Percentiles rank a stretch among this genome's conserved stretches.
phyloP scores from a whole-genome alignment of 768 basidiomycete species.

The Pisolithus tinctorius region DNA sequence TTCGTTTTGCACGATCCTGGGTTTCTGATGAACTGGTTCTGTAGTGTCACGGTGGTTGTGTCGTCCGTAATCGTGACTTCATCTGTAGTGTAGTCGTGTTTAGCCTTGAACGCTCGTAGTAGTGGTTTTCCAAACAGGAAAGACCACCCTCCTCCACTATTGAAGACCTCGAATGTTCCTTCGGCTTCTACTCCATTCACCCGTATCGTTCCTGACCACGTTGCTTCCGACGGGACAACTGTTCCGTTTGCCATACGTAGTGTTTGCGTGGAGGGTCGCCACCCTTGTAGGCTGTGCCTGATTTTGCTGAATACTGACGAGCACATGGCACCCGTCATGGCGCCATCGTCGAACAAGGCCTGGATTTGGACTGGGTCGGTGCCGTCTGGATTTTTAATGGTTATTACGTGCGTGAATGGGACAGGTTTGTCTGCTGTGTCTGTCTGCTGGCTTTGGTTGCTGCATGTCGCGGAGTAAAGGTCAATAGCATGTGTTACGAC shows the following conservation, averaged over 20 bases:
- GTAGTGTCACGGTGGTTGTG: not conserved
- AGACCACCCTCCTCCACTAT: conserved; percentile 22
- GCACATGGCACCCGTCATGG: not conserved
- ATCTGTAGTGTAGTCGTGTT: conserved; percentile 22
- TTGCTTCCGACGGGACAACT: conserved; percentile 1
- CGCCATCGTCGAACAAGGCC: not conserved
- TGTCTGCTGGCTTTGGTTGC: not conserved
- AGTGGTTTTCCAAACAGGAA: conserved; percentile 26
- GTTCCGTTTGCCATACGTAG: conserved; percentile 30
- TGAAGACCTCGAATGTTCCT: too few relatives aligned
- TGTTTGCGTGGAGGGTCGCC: not conserved
- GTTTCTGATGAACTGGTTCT: not conserved
- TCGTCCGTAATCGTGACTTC: not conserved
- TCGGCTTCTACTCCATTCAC: not conserved
- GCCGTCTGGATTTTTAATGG: not conserved
- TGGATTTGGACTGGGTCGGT: not conserved
- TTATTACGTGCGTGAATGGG: not conserved
- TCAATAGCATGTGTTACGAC: not conserved
- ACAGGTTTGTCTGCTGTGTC: not conserved
- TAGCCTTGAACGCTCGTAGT: conserved; percentile 13
- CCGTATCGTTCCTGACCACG: conserved; percentile 1
- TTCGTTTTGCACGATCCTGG: not conserved
- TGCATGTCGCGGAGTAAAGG: not conserved
- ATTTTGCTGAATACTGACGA: not conserved
- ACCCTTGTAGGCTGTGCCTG: not conserved